Evolutionary conservation across 805 yeast genomes (phyloP).

Genomic region (Kuraishia cidri): DNA sequence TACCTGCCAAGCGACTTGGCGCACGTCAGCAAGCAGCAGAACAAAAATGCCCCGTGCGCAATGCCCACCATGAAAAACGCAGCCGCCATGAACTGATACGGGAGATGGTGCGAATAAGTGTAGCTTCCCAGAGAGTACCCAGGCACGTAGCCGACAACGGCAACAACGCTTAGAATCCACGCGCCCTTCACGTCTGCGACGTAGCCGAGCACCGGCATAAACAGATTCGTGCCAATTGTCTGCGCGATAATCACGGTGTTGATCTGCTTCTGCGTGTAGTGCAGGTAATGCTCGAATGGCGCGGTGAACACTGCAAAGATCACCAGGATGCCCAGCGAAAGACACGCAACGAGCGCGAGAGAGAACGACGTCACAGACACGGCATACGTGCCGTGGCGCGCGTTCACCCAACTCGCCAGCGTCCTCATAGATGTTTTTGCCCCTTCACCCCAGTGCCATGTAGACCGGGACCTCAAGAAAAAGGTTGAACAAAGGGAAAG

Average conservation of each 20-base stretch:
- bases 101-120: conserved; percentile 20
- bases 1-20: conserved; percentile 66
- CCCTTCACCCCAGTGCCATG: too few species aligned
- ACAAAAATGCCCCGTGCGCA: conserved; percentile 62
- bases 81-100: conserved; percentile 28
- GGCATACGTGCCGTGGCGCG: background rate
- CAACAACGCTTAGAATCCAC: conserved; percentile 52
- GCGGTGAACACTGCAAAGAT: conserved; percentile 58
- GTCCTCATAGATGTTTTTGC: too few species aligned
- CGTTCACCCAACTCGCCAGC: background rate
- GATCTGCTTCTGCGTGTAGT: conserved; percentile 52
- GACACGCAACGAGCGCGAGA: conserved; percentile 9
- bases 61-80: conserved; percentile 57
- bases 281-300: conserved; percentile 47
- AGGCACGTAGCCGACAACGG: conserved; percentile 54
- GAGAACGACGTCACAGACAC: background rate
- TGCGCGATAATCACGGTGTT: conserved; percentile 70
- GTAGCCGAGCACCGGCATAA: conserved; percentile 75
- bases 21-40: conserved; percentile 65
- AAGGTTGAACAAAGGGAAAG: too few species aligned
- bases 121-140: conserved; percentile 47
- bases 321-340: conserved; percentile 20
- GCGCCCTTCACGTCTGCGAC: conserved; percentile 80
- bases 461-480: too few species aligned
- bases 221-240: conserved; percentile 74